phyloP scores from a whole-genome alignment of 1,139 yeast genomes.

The Kodamaea arcana region DNA sequence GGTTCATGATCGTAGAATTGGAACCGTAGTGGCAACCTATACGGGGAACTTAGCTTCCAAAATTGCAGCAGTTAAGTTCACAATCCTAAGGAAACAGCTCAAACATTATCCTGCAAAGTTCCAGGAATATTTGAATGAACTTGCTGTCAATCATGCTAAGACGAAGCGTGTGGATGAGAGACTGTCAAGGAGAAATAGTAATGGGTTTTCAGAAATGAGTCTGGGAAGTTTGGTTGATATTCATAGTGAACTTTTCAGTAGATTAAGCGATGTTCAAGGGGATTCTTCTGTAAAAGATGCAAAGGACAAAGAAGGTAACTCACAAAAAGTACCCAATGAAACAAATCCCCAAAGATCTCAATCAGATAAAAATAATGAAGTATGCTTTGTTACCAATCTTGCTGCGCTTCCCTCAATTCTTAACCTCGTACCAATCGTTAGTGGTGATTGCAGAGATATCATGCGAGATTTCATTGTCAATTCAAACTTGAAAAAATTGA shows the following conservation, averaged over 20 bases:
- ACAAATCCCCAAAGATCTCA: slow-evolving; percentile 2
- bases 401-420: slow-evolving; percentile 75
- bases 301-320: no score
- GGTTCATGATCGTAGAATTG: slow-evolving; percentile 68
- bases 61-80: slow-evolving; percentile 58
- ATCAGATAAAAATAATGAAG: slow-evolving; percentile 18
- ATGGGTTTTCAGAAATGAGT: background rate
- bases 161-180: slow-evolving; percentile 32
- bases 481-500: slow-evolving; percentile 68
- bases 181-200: slow-evolving; percentile 8
- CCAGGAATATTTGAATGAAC: slow-evolving; percentile 60
- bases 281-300: background rate
- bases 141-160: slow-evolving; percentile 55
- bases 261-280: no score
- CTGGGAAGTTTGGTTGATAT: background rate
- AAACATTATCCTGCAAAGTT: slow-evolving; percentile 57
- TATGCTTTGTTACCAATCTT: slow-evolving; percentile 74
- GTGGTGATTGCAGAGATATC: slow-evolving; percentile 53
- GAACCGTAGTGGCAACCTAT: slow-evolving; percentile 70
- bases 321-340: slow-evolving; percentile 1
- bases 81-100: slow-evolving; percentile 52
- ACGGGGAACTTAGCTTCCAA: slow-evolving; percentile 74
- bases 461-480: slow-evolving; percentile 64
- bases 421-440: slow-evolving; percentile 64
- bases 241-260: no score